Conservation (phyloP, 2,329 filamentous ascomycete genomes). For the Apiospora koreana region DNA sequence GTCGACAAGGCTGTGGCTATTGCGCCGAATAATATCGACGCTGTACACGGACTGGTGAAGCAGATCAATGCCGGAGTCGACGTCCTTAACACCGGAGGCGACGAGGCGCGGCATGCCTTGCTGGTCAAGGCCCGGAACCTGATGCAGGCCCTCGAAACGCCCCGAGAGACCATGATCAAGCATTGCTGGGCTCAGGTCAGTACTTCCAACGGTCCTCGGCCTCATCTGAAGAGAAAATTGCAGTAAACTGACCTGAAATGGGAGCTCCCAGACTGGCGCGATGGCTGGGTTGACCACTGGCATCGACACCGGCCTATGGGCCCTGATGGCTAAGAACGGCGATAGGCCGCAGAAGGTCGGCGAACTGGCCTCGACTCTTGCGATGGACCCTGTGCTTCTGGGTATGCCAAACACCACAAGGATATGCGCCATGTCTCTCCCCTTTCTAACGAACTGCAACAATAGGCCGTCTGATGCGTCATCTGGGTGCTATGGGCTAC, state of each 20-base stretch:
- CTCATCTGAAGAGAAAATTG: too few relatives aligned
- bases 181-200: slow-evolving; percentile 44
- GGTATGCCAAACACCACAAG: slow-evolving; percentile 20
- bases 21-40: neutral
- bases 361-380: slow-evolving; percentile 32
- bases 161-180: slow-evolving; percentile 48
- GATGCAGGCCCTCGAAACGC: slow-evolving; percentile 43
- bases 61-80: slow-evolving; percentile 15
- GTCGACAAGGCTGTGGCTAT: slow-evolving; percentile 11
- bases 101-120: slow-evolving; percentile 30
- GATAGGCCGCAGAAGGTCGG: slow-evolving; percentile 30
- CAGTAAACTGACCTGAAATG: neutral
- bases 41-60: slow-evolving; percentile 14
- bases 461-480: slow-evolving; percentile 19
- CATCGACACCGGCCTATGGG: slow-evolving; percentile 37
- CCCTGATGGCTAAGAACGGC: slow-evolving; percentile 32
- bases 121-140: slow-evolving; percentile 35
- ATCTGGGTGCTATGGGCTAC: slow-evolving; percentile 21
- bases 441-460: neutral
- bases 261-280: neutral
- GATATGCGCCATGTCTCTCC: neutral
- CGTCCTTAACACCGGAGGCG: slow-evolving; percentile 11
- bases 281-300: slow-evolving; percentile 22
- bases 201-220: slow-evolving; percentile 23
- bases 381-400: slow-evolving; percentile 29